Base-by-base conservation (phyloP, 1,284 basidiomycete genomes). In the Heterobasidion annosum region DNA sequence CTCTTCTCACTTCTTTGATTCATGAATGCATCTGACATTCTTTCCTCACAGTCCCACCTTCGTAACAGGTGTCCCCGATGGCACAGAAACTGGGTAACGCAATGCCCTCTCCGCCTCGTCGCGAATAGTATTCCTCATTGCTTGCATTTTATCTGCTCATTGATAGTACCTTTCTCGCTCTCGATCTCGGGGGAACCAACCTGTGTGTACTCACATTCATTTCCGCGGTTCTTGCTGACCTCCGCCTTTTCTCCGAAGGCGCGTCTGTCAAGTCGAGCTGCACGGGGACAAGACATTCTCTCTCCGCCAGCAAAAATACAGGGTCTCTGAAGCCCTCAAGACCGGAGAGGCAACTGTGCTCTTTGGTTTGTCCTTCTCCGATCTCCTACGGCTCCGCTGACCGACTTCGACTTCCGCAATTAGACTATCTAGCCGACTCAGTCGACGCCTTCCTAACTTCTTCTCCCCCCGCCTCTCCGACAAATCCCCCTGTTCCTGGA, bases 171-270 rank as follows among this genome's bases (percentile, higher is more conserved):
- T 98, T 95, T 70, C 81, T 98, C 53, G 93, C 95, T 4, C 79
- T 98, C 42, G 95, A 98, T 72, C 81, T 98, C 33, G 94, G 94
- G 43, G 95, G 95, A 55, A 98, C 94, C 32, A 98, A 98, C 68
- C 77, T 98, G 86, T 94, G 70, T 67, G 87, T 74, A 43, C 53
- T 54, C 16, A 55, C 46, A 48, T 19, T 49, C 57, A 8, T 35
- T 10, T 25, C 15, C 18, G 33, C 47, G 16, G 50, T 44, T 34
- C 54, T 48, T n/a, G 25, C 54, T 47, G 10, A 55, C 43, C 34
- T 56, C 56, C 53, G 51, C 25, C 12, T 13, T n/a, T 8, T 18
- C 32, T 50, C 19, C 53, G 25, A 58, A 93, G 91, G 58, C 93
- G 95, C 55, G 94, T 97, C 48, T 97, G 94, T 72, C 90, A 97